phyloP scores from a whole-genome alignment of 441 rosid genomes.

The Daphne laureola region DNA sequence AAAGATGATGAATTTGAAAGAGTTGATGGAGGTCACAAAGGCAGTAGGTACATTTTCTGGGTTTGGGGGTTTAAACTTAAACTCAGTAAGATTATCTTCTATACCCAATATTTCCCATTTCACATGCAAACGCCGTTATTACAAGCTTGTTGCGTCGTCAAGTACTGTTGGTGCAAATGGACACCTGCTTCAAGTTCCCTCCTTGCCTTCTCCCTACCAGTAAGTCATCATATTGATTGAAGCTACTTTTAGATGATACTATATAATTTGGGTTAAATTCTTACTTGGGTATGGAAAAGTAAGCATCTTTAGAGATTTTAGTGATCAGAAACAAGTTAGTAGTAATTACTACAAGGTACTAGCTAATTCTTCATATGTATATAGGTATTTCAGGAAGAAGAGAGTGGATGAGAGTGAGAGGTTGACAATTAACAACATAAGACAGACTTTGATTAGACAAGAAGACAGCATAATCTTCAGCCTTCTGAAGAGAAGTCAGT shows the following conservation, averaged over 20 bases:
- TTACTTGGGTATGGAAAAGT: too few relatives aligned
- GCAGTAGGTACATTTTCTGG: slow-evolving; percentile 13
- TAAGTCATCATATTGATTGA: too few relatives aligned
- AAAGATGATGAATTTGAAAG: too few relatives aligned
- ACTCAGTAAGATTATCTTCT: slow-evolving; percentile 10
- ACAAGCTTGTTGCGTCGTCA: slow-evolving; percentile 5
- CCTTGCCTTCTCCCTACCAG: slow-evolving; percentile 14
- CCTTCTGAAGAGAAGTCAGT: slow-evolving; percentile 82
- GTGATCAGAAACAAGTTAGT: too few relatives aligned
- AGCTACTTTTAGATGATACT: too few relatives aligned
- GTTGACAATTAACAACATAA: slow-evolving; percentile 69
- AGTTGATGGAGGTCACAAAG: slow-evolving; percentile 21
- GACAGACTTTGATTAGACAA: slow-evolving; percentile 70
- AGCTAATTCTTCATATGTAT: too few relatives aligned
- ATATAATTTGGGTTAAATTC: too few relatives aligned
- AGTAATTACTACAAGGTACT: too few relatives aligned
- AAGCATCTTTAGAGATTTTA: too few relatives aligned
- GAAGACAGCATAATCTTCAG: slow-evolving; percentile 91
- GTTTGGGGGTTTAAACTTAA: slow-evolving; percentile 5
- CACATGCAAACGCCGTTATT: slow-evolving; percentile 1
- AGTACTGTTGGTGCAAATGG: slow-evolving; percentile 9
- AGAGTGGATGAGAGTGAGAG: slow-evolving; percentile 73
- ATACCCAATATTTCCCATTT: slow-evolving; percentile 17
- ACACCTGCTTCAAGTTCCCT: slow-evolving; percentile 16
- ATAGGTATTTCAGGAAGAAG: too few relatives aligned